These are phyloP conservation scores for Corchorus capsularis DNA, from an alignment of 345 rosid species.

Conservation along the genomic window DNA sequence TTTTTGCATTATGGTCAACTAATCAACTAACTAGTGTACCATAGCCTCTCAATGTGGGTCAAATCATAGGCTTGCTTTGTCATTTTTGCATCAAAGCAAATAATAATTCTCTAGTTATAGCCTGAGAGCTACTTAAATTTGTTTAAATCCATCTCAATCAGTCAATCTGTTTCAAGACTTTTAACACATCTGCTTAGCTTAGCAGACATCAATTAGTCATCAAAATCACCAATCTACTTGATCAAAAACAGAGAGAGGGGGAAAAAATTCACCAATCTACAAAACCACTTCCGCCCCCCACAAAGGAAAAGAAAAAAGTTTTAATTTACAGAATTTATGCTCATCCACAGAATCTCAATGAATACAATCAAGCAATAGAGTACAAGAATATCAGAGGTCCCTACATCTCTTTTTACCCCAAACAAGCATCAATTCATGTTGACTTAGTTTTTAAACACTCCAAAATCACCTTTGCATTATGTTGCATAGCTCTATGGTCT, in stretches of 20 bases:
- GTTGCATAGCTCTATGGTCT: background rate
- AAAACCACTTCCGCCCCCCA: background rate
- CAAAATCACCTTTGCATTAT: background rate
- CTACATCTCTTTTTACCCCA: background rate
- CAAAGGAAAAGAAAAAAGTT: background rate
- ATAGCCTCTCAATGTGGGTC: background rate
- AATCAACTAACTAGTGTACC: slow-evolving; percentile 3
- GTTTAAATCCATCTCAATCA: background rate
- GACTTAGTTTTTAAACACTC: background rate
- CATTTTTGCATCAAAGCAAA: background rate
- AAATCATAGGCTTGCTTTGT: background rate
- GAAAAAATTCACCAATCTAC: background rate
- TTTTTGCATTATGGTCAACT: background rate
- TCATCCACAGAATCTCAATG: background rate
- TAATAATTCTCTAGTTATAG: background rate
- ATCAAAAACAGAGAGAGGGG: too few species aligned
- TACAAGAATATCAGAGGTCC: background rate
- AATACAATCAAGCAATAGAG: background rate
- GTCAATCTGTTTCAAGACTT: background rate
- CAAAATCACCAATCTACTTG: background rate
- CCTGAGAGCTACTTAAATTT: background rate
- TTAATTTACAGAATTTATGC: background rate
- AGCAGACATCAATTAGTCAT: background rate
- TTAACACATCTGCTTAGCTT: background rate
- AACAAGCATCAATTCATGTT: background rate